Percentiles rank a stretch among this genome's conserved stretches.
Evolutionary conservation across 2,329 filamentous ascomycete species (phyloP).

Genomic region (Aspergillus puulaauensis): DNA sequence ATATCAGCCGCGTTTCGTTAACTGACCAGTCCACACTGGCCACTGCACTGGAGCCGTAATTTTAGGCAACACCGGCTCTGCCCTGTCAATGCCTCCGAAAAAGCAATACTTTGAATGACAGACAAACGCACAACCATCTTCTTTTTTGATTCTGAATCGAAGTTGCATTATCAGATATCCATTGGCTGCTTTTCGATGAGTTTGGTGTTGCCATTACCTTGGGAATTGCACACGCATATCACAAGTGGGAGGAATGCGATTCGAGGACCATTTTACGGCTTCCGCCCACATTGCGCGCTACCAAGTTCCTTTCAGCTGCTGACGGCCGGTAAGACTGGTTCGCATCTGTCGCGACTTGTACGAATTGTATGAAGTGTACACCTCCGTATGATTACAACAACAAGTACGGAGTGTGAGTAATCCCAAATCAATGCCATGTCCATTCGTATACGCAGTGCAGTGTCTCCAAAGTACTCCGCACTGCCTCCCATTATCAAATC

Average conservation of each 20-base stretch:
- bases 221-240: constrained; percentile 9
- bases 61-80: constrained; percentile 4
- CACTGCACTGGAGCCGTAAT: neutral
- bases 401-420: no score
- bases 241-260: constrained; percentile 15
- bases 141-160: neutral
- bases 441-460: neutral
- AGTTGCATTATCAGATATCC: neutral
- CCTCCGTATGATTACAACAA: neutral
- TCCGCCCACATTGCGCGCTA: constrained; percentile 17
- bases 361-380: neutral
- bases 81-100: neutral
- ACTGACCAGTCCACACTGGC: constrained; percentile 13
- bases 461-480: neutral
- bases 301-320: constrained; percentile 20
- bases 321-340: constrained; percentile 20
- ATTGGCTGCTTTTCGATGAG: neutral
- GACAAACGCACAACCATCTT: neutral
- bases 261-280: constrained; percentile 9
- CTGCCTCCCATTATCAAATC: neutral
- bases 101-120: neutral
- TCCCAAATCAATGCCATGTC: neutral
- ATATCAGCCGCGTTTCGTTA: constrained; percentile 12
- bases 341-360: constrained; percentile 9
- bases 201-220: constrained; percentile 1